Evolutionary conservation across 129 eudicot species (phyloP), one percentile per base, ranked within the genome.

Genomic region (Centrapalus pauciflorus): DNA sequence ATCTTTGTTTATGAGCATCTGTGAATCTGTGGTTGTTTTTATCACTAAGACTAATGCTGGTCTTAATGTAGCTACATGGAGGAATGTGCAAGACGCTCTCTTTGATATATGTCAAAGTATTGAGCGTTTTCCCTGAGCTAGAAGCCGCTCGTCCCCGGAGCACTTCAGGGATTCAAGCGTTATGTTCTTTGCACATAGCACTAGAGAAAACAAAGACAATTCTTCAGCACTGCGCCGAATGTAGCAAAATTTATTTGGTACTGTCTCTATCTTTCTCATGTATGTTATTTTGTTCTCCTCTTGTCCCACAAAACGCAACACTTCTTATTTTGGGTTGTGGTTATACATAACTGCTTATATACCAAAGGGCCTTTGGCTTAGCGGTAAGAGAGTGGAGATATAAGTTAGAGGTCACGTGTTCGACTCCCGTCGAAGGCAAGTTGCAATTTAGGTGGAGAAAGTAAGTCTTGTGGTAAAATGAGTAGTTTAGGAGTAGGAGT

Each of bases 231-330:
- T 94, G 99, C 57, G 82, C 99, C 1, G 97, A 86, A 63, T 94
- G 95, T 61, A 94, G 99, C 81, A 94, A 94, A 87, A 82, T 94
- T 38, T 94, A 94, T 77, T 76, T 94, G 99, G 99, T 89, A 86
- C 20, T 51, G 28, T 27, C 21, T 40, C 52, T 75, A 21, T 10
- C 55, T 62, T 32, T n/a, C 61, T 46, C 50, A 2, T 10, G 2
- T 54, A 16, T 10, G 23, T 50, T 55, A 12, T 33, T 19, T 67
- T 55, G 13, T 26, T 25, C 37, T 55, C 61, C 37, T 28, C 12
- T 13, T 7, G 16, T 63, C 55, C 11, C 11, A 19, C n/a, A n/a
- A n/a, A n/a, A n/a, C n/a, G n/a, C n/a, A n/a, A n/a, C n/a, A n/a
- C n/a, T n/a, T n/a, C n/a, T n/a, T n/a, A n/a, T n/a, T n/a, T n/a